Percentiles rank a stretch among this genome's conserved stretches.
phyloP scores from a whole-genome alignment of 164 flowering plant species.

The Nymphaea colorata region DNA sequence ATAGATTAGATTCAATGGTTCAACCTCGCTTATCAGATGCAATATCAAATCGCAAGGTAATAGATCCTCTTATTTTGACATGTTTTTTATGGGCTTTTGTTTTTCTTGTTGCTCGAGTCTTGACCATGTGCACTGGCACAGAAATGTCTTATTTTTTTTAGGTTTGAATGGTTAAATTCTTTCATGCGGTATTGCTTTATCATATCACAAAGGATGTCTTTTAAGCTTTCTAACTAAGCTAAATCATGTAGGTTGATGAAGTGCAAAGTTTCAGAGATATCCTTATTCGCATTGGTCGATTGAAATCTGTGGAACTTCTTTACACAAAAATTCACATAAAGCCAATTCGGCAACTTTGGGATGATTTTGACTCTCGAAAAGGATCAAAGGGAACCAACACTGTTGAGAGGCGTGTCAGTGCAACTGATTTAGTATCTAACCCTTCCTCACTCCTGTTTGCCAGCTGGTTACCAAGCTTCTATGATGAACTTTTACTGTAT shows the following conservation, averaged over 20 bases:
- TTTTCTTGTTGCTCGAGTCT: too few species aligned
- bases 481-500: conserved; percentile 86
- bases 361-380: conserved; percentile 60
- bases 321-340: conserved; percentile 87
- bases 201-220: background rate
- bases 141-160: background rate
- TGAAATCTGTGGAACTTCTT: conserved; percentile 66
- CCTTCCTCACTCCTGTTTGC: conserved; percentile 35
- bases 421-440: conserved; percentile 29
- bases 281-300: conserved; percentile 85
- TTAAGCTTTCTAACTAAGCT: background rate
- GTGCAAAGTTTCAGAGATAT: conserved; percentile 87
- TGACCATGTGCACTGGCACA: too few species aligned
- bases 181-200: too few species aligned
- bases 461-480: conserved; percentile 90
- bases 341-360: conserved; percentile 80
- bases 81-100: too few species aligned
- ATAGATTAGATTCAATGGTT: conserved; percentile 90
- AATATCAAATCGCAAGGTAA: conserved; percentile 73
- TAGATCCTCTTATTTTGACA: background rate
- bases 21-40: conserved; percentile 95
- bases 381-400: conserved; percentile 11
- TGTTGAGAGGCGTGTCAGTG: conserved; percentile 36
- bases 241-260: conserved; percentile 41
- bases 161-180: too few species aligned